Conservation (phyloP, 768 basidiomycete species). For the Boletellus sp. region DNA sequence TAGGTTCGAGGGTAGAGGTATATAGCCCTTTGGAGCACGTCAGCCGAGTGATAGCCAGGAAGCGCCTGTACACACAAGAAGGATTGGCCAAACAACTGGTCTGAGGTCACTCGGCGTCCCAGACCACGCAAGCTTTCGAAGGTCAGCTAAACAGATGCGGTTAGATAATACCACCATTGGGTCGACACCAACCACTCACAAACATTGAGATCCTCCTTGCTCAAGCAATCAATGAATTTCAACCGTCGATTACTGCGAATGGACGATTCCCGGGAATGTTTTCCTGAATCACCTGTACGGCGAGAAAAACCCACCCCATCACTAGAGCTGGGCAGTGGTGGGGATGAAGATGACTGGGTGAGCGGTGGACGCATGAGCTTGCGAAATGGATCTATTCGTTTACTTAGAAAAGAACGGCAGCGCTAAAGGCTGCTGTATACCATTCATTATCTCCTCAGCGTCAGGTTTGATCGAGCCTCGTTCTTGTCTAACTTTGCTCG, state of each 20-base stretch:
- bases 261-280: conserved; percentile 67
- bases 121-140: conserved; percentile 91
- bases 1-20: conserved; percentile 77
- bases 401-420: conserved; percentile 27
- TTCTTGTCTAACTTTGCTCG: conserved; percentile 42
- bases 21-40: conserved; percentile 66
- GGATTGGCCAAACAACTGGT: conserved; percentile 90
- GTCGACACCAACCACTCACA: conserved; percentile 41
- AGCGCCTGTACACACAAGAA: conserved; percentile 60
- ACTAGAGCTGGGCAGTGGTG: conserved; percentile 3
- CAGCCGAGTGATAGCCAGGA: conserved; percentile 1
- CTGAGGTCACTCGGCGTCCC: conserved; percentile 87
- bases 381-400: conserved; percentile 54
- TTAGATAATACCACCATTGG: conserved; percentile 3
- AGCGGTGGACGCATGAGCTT: conserved; percentile 41
- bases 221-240: conserved; percentile 80
- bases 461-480: conserved; percentile 58
- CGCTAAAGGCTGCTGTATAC: conserved; percentile 39
- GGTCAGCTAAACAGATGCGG: conserved; percentile 49
- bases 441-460: conserved; percentile 71
- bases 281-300: conserved; percentile 42
- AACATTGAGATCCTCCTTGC: conserved; percentile 76
- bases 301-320: conserved; percentile 11
- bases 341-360: conserved; percentile 1
- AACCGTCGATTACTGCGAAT: conserved; percentile 73